Percentiles rank a stretch among this genome's conserved stretches.
These are phyloP conservation scores for Phytopythium delawarense DNA, from an alignment of 352 stramenopile genomes.

Conservation along the genomic window DNA sequence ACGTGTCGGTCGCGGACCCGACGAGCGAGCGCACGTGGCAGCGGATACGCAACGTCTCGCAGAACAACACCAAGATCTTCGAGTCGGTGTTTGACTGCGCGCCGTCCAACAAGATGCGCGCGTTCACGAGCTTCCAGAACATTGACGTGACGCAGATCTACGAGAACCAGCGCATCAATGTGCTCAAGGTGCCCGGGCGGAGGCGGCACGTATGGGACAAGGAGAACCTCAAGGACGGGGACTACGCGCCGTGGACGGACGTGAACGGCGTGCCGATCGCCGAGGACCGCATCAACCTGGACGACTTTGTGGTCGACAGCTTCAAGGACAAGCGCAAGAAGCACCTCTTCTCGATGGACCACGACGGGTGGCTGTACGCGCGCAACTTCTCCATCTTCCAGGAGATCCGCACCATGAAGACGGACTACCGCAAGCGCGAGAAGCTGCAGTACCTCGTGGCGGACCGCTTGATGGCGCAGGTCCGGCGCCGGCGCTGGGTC, in stretches of 20 bases:
- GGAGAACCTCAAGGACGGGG: conserved; percentile 72
- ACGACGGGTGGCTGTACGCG: conserved; percentile 84
- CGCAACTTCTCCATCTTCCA: conserved; percentile 88
- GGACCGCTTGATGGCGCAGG: conserved; percentile 79
- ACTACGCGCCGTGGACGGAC: conserved; percentile 84
- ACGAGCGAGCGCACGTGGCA: conserved; percentile 62
- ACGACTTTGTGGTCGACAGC: conserved; percentile 77
- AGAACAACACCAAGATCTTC: conserved; percentile 76
- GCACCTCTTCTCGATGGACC: conserved; percentile 78
- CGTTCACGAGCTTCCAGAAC: conserved; percentile 72
- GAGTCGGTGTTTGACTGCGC: conserved; percentile 83
- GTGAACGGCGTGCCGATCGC: conserved; percentile 82
- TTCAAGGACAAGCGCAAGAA: conserved; percentile 79
- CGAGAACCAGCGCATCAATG: conserved; percentile 85
- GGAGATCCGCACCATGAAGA: conserved; percentile 73
- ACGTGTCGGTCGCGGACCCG: conserved; percentile 51
- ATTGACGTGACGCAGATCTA: conserved; percentile 84
- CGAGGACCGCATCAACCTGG: conserved; percentile 64
- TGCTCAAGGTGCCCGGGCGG: conserved; percentile 51
- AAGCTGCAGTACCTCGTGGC: conserved; percentile 85
- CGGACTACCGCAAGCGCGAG: conserved; percentile 73
- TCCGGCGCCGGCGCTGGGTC: conserved; percentile 75
- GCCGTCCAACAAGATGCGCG: conserved; percentile 75
- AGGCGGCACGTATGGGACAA: conserved; percentile 69
- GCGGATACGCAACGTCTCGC: conserved; percentile 44